These are phyloP conservation scores for Tuber magnatum DNA, from an alignment of 495 filamentous ascomycete genomes.

Conservation along the genomic window DNA sequence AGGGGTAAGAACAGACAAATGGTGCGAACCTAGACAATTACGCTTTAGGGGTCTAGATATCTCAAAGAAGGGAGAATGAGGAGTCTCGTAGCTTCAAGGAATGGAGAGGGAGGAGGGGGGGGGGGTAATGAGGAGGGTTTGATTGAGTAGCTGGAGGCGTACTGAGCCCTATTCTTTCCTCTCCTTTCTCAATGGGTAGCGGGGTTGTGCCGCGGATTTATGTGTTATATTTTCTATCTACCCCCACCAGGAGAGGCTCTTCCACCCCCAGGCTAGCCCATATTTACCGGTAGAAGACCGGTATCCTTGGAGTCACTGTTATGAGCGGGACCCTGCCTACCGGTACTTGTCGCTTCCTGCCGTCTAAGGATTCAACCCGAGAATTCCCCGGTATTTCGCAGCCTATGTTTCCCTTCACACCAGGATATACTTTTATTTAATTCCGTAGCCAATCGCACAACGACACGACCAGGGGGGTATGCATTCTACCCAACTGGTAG, in stretches of 20 bases:
- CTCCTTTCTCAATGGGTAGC: not conserved
- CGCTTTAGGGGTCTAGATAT: not conserved
- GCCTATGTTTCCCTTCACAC: constrained; percentile 1
- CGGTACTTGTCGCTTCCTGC: not conserved
- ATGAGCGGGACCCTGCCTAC: not conserved
- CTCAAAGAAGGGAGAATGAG: not conserved
- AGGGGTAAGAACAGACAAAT: not conserved
- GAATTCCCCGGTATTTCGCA: not conserved
- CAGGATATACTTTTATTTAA: not conserved
- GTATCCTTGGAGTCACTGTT: not conserved
- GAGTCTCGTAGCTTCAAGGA: not conserved
- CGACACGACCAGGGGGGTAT: not conserved
- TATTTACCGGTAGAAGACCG: not conserved
- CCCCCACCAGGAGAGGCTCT: not conserved
- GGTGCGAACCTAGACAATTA: not conserved
- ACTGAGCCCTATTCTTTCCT: too few relatives aligned
- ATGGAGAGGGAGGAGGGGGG: not conserved
- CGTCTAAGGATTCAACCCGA: not conserved
- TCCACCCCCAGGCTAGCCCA: not conserved
- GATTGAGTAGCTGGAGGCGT: not conserved
- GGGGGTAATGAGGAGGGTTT: not conserved
- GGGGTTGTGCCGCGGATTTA: not conserved
- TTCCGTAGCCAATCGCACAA: not conserved
- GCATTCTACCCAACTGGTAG: not conserved
- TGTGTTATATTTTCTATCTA: not conserved